Conservation (phyloP, 176 grass and related monocot genomes). For the Carex pumila region DNA sequence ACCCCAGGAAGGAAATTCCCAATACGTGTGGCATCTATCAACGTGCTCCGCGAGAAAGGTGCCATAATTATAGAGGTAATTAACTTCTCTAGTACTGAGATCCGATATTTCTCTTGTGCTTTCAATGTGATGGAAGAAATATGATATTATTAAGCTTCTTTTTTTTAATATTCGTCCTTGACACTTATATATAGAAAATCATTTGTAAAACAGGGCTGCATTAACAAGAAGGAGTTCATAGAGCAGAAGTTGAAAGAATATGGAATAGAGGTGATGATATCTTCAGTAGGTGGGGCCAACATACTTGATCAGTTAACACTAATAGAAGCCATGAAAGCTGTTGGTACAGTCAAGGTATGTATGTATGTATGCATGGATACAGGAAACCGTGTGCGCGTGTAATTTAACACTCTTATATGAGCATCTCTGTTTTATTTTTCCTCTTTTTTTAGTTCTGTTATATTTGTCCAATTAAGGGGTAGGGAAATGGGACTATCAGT, state of each 20-base stretch:
- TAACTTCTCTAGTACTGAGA: neutral
- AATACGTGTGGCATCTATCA: conserved; percentile 20
- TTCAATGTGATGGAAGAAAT: neutral
- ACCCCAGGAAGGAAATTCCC: conserved; percentile 29
- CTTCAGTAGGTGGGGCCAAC: conserved; percentile 44
- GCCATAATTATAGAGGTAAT: conserved; percentile 50
- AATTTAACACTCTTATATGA: neutral
- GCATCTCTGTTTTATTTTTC: neutral
- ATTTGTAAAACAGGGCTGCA: conserved; percentile 2
- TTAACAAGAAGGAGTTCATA: conserved; percentile 22
- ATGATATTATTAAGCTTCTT: neutral
- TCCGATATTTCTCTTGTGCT: neutral
- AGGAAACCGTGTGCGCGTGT: no score
- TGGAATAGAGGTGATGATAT: conserved; percentile 51
- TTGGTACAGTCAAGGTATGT: conserved; percentile 45
- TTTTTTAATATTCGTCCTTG: neutral
- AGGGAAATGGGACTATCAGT: neutral
- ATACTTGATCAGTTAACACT: conserved; percentile 59
- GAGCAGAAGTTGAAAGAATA: conserved; percentile 38
- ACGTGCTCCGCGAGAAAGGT: conserved; percentile 40
- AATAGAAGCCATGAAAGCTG: conserved; percentile 38
- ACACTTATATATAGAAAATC: no score
- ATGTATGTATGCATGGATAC: neutral
- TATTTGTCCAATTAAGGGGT: neutral
- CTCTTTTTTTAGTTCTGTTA: neutral